These are phyloP conservation scores for Trypethelium eluteriae DNA, from an alignment of 495 filamentous ascomycete species.

Conservation along the genomic window DNA sequence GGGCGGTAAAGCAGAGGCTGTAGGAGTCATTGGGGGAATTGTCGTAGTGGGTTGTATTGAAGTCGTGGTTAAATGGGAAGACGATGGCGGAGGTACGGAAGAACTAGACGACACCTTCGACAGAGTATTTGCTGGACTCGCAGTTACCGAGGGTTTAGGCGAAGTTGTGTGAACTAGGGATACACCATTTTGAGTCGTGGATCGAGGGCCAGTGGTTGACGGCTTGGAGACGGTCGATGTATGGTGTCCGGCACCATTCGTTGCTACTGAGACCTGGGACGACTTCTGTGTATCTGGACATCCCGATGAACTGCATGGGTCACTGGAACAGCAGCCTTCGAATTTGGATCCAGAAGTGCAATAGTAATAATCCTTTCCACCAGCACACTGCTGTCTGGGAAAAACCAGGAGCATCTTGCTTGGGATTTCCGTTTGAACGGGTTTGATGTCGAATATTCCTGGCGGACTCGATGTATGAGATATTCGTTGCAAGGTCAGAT, in stretches of 20 bases:
- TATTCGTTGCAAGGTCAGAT: not conserved
- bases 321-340: slow-evolving; percentile 1
- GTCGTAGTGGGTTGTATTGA: no score
- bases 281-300: not conserved
- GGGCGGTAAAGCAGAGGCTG: not conserved
- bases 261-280: not conserved
- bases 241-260: not conserved
- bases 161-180: not conserved
- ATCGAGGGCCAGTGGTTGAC: not conserved
- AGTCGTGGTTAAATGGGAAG: not conserved
- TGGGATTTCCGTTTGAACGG: not conserved
- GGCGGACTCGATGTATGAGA: not conserved
- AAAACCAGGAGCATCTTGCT: not conserved
- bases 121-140: not conserved
- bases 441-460: not conserved
- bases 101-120: not conserved
- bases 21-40: not conserved
- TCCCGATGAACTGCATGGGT: slow-evolving; percentile 6
- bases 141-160: not conserved
- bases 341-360: not conserved
- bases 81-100: not conserved
- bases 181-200: not conserved
- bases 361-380: not conserved
- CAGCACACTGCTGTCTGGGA: not conserved
- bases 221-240: not conserved